Percentiles rank a stretch among this genome's conserved stretches.
Conservation (phyloP, 2,329 filamentous ascomycete genomes). For the Pseudogymnoascus sp. region DNA sequence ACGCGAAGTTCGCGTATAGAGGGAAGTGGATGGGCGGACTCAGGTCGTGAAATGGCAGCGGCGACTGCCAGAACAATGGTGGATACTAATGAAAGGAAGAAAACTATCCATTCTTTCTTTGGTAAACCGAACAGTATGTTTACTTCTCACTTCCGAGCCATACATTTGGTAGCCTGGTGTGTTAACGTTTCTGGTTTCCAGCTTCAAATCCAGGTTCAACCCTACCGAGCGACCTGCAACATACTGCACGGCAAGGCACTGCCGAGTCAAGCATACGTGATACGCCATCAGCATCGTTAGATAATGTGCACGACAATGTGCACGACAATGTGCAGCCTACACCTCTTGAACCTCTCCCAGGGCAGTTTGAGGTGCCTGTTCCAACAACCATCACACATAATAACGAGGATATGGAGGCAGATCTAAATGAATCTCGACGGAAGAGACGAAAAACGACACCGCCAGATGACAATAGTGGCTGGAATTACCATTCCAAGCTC, state of each 20-base stretch:
- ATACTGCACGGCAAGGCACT: not conserved
- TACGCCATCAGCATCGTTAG: not conserved
- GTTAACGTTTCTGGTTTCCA: not conserved
- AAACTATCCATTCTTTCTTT: slow-evolving; percentile 26
- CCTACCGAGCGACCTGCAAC: not conserved
- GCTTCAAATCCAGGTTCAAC: not conserved
- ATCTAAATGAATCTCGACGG: slow-evolving; percentile 28
- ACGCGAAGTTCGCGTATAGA: slow-evolving; percentile 24
- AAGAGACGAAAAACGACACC: slow-evolving; percentile 40
- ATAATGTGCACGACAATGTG: not conserved
- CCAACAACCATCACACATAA: not conserved
- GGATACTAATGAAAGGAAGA: slow-evolving; percentile 23
- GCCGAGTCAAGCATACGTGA: not conserved
- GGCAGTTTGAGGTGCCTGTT: not conserved
- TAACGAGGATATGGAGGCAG: slow-evolving; percentile 20
- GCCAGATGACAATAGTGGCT: slow-evolving; percentile 18
- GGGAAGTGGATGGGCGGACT: not conserved
- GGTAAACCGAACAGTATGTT: slow-evolving; percentile 25
- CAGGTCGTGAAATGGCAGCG: slow-evolving; percentile 23
- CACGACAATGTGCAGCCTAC: not conserved
- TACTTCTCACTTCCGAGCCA: not conserved
- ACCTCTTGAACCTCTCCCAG: not conserved
- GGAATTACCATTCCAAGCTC: slow-evolving; percentile 13
- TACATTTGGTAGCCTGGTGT: not conserved
- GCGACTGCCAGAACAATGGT: slow-evolving; percentile 25